Conservation (phyloP, 345 rosid genomes). For the Acer negundo region DNA sequence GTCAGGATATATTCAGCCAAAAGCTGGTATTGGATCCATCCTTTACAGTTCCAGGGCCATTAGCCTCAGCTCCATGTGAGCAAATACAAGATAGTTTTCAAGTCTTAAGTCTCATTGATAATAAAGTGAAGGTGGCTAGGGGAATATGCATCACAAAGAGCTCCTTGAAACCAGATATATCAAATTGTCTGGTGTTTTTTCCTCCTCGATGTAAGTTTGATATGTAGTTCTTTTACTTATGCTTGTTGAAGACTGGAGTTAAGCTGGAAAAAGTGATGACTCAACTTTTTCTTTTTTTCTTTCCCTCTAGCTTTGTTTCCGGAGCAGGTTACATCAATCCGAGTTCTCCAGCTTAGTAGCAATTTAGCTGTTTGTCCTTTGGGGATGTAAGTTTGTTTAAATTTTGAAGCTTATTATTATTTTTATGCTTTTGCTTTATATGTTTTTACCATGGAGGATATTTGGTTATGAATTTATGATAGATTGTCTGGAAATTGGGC, state of each 20-base stretch:
- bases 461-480: not conserved
- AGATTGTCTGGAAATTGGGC: not conserved
- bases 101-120: constrained; percentile 35
- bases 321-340: constrained; percentile 71
- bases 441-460: not conserved
- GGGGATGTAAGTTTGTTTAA: constrained; percentile 59
- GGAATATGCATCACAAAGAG: constrained; percentile 74
- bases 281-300: not conserved
- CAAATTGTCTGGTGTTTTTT: constrained; percentile 63
- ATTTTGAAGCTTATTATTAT: not conserved
- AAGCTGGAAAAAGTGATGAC: constrained; percentile 10
- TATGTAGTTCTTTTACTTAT: constrained; percentile 8
- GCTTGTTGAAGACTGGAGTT: not conserved
- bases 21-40: constrained; percentile 81
- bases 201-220: constrained; percentile 86
- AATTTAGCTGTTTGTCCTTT: constrained; percentile 73
- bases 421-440: not conserved
- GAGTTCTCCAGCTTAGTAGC: constrained; percentile 81
- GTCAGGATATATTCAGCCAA: constrained; percentile 77
- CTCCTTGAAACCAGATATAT: constrained; percentile 65
- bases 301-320: constrained; percentile 63
- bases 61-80: constrained; percentile 30
- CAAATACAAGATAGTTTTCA: constrained; percentile 36
- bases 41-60: constrained; percentile 37
- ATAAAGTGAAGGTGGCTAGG: constrained; percentile 66